Evolutionary conservation across 2,329 filamentous ascomycete species (phyloP).

Genomic region (Alternaria arbusti): DNA sequence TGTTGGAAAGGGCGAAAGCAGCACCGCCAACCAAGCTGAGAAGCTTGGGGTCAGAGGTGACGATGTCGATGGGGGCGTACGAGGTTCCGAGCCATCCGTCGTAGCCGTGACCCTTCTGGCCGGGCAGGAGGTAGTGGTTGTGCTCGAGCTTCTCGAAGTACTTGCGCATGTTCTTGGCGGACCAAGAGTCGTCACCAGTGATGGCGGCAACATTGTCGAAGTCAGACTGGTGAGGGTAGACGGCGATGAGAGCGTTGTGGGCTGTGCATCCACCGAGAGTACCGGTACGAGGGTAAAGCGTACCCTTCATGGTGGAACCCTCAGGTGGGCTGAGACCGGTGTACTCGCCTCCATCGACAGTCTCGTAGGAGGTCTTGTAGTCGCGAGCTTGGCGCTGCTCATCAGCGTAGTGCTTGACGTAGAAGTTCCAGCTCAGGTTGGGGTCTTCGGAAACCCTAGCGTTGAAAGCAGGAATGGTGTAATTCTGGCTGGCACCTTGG

Average conservation of each 20-base stretch:
- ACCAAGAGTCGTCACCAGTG: conserved; percentile 68
- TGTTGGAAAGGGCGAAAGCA: conserved; percentile 58
- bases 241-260: conserved; percentile 67
- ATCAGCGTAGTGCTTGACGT: conserved; percentile 66
- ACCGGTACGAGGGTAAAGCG: conserved; percentile 64
- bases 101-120: conserved; percentile 60
- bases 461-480: conserved; percentile 62
- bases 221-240: conserved; percentile 66
- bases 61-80: conserved; percentile 58
- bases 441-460: conserved; percentile 62
- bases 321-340: conserved; percentile 60
- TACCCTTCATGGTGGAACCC: conserved; percentile 60
- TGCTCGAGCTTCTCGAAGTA: conserved; percentile 65
- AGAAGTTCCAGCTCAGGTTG: conserved; percentile 67
- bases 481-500: conserved; percentile 58
- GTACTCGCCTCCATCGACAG: conserved; percentile 48
- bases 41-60: conserved; percentile 61
- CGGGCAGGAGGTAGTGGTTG: conserved; percentile 58
- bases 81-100: conserved; percentile 64
- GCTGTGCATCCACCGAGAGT: conserved; percentile 65
- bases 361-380: conserved; percentile 65
- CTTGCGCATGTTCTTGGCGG: conserved; percentile 63
- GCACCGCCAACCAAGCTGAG: conserved; percentile 60
- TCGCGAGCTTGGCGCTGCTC: conserved; percentile 61
- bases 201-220: conserved; percentile 64